Evolutionary conservation across 2,329 filamentous ascomycete species (phyloP).

Genomic region (Dothistroma septosporum): DNA sequence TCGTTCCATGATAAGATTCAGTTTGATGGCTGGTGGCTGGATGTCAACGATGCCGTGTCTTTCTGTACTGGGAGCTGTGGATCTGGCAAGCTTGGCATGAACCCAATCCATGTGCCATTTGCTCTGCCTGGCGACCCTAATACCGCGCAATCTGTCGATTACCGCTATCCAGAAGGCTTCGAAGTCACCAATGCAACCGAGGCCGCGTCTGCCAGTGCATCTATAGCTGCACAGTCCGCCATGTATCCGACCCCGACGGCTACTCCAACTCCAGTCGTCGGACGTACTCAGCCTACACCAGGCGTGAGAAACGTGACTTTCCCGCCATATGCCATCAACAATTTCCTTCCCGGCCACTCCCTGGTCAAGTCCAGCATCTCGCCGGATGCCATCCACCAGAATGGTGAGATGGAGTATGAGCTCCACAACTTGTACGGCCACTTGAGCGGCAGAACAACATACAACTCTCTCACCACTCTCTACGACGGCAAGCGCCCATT

Average conservation of each 20-base stretch:
- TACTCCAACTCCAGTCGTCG: slow-evolving; percentile 18
- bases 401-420: slow-evolving; percentile 27
- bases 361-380: slow-evolving; percentile 24
- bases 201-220: slow-evolving; percentile 24
- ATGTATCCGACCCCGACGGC: slow-evolving; percentile 16
- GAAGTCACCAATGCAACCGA: slow-evolving; percentile 29
- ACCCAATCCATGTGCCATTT: slow-evolving; percentile 25
- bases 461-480: slow-evolving; percentile 25
- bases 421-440: slow-evolving; percentile 32
- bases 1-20: slow-evolving; percentile 18
- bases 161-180: slow-evolving; percentile 28
- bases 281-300: slow-evolving; percentile 21
- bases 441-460: slow-evolving; percentile 26
- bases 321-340: slow-evolving; percentile 25
- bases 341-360: slow-evolving; percentile 25
- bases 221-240: slow-evolving; percentile 18
- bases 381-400: slow-evolving; percentile 28
- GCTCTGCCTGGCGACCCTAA: slow-evolving; percentile 20
- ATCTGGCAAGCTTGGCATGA: slow-evolving; percentile 15
- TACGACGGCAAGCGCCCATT: slow-evolving; percentile 28
- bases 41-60: slow-evolving; percentile 23
- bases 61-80: slow-evolving; percentile 29
- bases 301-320: slow-evolving; percentile 24
- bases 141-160: slow-evolving; percentile 16
- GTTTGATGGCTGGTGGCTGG: slow-evolving; percentile 31